These are phyloP conservation scores for Penicillium sp. DNA, from an alignment of 2,329 filamentous ascomycete genomes.

Conservation along the genomic window DNA sequence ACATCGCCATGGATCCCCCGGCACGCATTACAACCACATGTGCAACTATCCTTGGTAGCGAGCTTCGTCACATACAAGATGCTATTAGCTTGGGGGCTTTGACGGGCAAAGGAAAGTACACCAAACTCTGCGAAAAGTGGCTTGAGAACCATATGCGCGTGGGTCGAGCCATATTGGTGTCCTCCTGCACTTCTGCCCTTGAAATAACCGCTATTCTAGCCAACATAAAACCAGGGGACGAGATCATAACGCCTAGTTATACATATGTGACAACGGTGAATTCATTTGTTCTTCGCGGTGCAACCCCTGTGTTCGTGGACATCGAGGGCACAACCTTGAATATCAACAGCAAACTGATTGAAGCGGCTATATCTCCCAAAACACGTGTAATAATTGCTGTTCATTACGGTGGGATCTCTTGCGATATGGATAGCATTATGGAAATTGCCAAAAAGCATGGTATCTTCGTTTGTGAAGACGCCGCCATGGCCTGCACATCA, in stretches of 20 bases:
- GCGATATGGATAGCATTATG: constrained; percentile 20
- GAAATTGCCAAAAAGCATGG: not conserved
- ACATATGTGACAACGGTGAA: constrained; percentile 21
- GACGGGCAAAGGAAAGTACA: too few relatives aligned
- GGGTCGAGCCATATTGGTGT: not conserved
- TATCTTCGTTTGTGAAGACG: not conserved
- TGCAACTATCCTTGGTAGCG: too few relatives aligned
- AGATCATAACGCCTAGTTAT: constrained; percentile 21
- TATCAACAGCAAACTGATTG: constrained; percentile 6
- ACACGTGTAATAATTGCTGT: constrained; percentile 20
- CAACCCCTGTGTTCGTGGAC: constrained; percentile 16
- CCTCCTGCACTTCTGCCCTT: constrained; percentile 5
- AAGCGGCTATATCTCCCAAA: constrained; percentile 10
- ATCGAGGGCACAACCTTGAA: constrained; percentile 19
- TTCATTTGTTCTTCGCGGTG: constrained; percentile 17
- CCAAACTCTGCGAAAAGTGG: too few relatives aligned
- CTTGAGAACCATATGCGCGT: too few relatives aligned
- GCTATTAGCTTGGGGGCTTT: too few relatives aligned
- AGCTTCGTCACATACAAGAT: too few relatives aligned
- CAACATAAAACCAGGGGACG: constrained; percentile 15
- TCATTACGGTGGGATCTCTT: constrained; percentile 18
- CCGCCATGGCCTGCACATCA: constrained; percentile 15
- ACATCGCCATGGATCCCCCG: too few relatives aligned
- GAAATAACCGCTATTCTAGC: constrained; percentile 15
- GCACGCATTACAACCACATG: too few relatives aligned